Conservation (phyloP, 2,329 filamentous ascomycete species). For the Bretziella fagacearum region DNA sequence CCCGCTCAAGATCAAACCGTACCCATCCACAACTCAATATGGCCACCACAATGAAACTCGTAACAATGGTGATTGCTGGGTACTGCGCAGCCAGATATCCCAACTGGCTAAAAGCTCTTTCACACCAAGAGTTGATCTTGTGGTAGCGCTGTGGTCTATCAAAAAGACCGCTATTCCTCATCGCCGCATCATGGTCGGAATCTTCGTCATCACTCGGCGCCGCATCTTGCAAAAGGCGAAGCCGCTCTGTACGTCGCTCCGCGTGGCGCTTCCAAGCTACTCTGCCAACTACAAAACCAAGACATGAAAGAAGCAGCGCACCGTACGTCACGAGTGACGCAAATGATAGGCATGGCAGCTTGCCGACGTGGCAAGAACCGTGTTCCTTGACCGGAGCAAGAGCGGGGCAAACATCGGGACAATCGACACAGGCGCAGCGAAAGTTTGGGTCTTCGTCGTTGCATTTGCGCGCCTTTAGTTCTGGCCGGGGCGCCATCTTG, state of each 20-base stretch:
- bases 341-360: constrained; percentile 86
- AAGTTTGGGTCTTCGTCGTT: constrained; percentile 76
- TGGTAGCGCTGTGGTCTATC: constrained; percentile 69
- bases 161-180: constrained; percentile 57
- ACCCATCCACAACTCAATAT: constrained; percentile 78
- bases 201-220: constrained; percentile 83
- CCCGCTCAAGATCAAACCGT: constrained; percentile 72
- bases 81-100: constrained; percentile 69
- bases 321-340: constrained; percentile 77
- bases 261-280: constrained; percentile 59
- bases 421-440: constrained; percentile 87
- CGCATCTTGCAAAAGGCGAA: constrained; percentile 74
- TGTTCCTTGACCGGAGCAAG: constrained; percentile 57
- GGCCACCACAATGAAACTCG: constrained; percentile 57
- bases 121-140: constrained; percentile 65
- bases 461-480: constrained; percentile 66
- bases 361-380: constrained; percentile 63
- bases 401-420: constrained; percentile 66
- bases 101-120: constrained; percentile 61
- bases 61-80: constrained; percentile 64
- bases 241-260: constrained; percentile 58
- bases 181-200: constrained; percentile 48
- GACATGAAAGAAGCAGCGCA: constrained; percentile 50
- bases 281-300: constrained; percentile 53
- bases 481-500: constrained; percentile 47